Percentiles rank a stretch among this genome's conserved stretches.
Evolutionary conservation across 306 rosid species (phyloP).

Genomic region (Quercus engelmannii): DNA sequence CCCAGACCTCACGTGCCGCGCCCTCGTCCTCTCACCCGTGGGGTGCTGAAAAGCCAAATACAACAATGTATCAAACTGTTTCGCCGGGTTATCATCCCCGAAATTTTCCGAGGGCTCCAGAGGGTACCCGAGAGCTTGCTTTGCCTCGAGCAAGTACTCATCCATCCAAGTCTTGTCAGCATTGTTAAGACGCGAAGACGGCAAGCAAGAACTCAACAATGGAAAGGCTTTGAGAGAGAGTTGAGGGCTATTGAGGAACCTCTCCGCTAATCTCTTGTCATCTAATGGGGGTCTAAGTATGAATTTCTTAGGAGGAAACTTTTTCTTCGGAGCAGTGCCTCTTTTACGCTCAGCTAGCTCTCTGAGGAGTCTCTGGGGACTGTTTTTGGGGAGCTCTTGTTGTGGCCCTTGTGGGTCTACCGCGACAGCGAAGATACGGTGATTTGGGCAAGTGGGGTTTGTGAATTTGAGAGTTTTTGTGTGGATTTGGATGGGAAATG

Average conservation of each 20-base stretch:
- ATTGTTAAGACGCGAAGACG: conserved; percentile 75
- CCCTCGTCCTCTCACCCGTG: conserved; percentile 68
- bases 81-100: conserved; percentile 83
- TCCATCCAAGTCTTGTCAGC: conserved; percentile 87
- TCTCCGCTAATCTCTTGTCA: conserved; percentile 66
- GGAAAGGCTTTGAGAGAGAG: conserved; percentile 81
- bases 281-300: conserved; percentile 81
- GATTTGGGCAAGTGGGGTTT: conserved; percentile 16
- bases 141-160: conserved; percentile 86
- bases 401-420: conserved; percentile 65
- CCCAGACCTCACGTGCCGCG: conserved; percentile 73
- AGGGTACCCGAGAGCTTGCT: conserved; percentile 92
- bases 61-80: conserved; percentile 75
- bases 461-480: conserved; percentile 22
- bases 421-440: conserved; percentile 57
- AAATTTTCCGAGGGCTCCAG: conserved; percentile 69
- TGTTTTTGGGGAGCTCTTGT: conserved; percentile 62
- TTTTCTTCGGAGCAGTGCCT: conserved; percentile 66
- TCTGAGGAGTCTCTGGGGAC: conserved; percentile 83
- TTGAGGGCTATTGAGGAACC: conserved; percentile 91
- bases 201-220: conserved; percentile 78
- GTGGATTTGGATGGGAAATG: conserved; percentile 41
- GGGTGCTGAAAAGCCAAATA: conserved; percentile 99
- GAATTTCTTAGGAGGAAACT: conserved; percentile 62
- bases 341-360: conserved; percentile 86